Evolutionary conservation across 768 basidiomycete species (phyloP), one percentile per base, ranked within the genome.

Genomic region (Suillus subluteus): DNA sequence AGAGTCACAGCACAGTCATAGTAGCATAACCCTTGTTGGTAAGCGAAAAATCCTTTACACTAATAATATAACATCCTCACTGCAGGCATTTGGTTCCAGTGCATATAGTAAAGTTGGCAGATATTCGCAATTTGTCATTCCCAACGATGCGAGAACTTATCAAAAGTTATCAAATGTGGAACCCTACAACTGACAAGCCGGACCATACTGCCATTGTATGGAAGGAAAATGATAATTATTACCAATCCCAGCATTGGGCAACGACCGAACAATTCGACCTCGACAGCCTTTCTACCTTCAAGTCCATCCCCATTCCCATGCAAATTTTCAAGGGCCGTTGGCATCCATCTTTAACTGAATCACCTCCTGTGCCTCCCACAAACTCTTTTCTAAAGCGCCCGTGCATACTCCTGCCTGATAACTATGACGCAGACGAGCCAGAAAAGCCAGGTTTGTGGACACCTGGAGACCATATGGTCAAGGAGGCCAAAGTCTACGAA

Each of bases 401-500:
- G 3, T 5, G 1, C 37, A 58, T 58, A 38, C 15, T 37, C 37
- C n/a, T 58, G n/a, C 21, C 32, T 32, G 32, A 58, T 0, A 15
- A 15, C 15, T 40, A 38, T 1, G 37, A 40, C 1, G 13, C 37
- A 38, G 37, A 23, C 23, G 9, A 37, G 37, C 37, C 8, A 9
- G 37, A 9, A 9, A 9, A 38, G 37, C 56, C 2, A 6, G 37
- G 11, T 3, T 38, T 9, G 5, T n/a, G 13, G 37, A 38, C 58
- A 41, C 38, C 38, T 12, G 23, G 58, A 40, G 38, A 41, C 16
- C 0, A 18, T 59, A 4, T 59, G 23, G 2, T 30, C 58, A 5
- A 59, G 15, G 67, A 67, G 40, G 67, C 58, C 13, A 62, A 23
- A 15, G 30, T 62, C 13, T 62, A 44, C 48, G 67, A 67, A 43